Percentiles rank a stretch among this genome's conserved stretches.
These are phyloP conservation scores for Pestalotiopsis sp. DNA, from an alignment of 2,329 filamentous ascomycete genomes.

Conservation along the genomic window DNA sequence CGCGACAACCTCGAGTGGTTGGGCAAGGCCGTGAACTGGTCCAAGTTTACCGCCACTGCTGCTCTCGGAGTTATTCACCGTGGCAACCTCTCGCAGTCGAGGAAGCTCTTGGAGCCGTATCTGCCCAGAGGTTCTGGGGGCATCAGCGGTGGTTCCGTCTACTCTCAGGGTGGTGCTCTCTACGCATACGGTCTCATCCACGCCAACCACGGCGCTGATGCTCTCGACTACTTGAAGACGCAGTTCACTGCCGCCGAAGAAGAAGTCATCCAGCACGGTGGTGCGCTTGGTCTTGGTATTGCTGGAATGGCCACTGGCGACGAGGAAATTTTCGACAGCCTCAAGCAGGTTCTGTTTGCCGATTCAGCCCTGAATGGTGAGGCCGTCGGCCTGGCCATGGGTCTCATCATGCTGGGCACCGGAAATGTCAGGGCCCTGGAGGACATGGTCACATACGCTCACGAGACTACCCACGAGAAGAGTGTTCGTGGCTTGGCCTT, in stretches of 20 bases:
- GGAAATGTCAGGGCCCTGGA: conserved; percentile 91
- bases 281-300: conserved; percentile 91
- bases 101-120: conserved; percentile 93
- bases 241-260: conserved; percentile 78
- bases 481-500: conserved; percentile 94
- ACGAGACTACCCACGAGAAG: conserved; percentile 98
- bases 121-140: conserved; percentile 72
- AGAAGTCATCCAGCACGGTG: conserved; percentile 96
- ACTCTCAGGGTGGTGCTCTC: conserved; percentile 93
- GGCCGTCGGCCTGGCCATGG: conserved; percentile 94
- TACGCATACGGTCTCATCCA: conserved; percentile 97
- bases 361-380: conserved; percentile 97
- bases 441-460: conserved; percentile 96
- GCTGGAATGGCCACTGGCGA: conserved; percentile 97
- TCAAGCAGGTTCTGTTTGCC: conserved; percentile 85
- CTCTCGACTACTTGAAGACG: conserved; percentile 75
- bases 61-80: conserved; percentile 95
- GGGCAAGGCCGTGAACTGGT: conserved; percentile 98
- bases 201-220: conserved; percentile 93
- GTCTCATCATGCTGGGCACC: conserved; percentile 97
- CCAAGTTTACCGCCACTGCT: conserved; percentile 96
- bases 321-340: conserved; percentile 85
- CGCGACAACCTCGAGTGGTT: conserved; percentile 97
- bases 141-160: conserved; percentile 81
- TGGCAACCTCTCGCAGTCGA: conserved; percentile 89